A percentile compares a stretch with the other conserved stretches of the same genome.
phyloP scores from a whole-genome alignment of 2,329 filamentous ascomycete species.

The Aspergillus terreus region DNA sequence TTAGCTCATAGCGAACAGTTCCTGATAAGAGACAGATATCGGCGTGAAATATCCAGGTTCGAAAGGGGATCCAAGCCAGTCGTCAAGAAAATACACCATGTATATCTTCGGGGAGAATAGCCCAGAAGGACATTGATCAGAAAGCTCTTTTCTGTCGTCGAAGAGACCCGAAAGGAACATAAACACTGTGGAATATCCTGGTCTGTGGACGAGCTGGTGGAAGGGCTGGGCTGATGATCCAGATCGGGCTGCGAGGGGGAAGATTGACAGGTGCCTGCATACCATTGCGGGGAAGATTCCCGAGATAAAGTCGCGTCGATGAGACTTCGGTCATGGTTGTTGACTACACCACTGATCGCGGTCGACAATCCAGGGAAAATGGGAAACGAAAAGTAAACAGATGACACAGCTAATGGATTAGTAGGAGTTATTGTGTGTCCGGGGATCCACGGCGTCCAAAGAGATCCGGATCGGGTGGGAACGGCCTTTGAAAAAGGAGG shows the following conservation, averaged over 20 bases:
- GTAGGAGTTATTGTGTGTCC: too few relatives aligned
- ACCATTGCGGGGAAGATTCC: slow-evolving; percentile 96
- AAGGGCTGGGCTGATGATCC: slow-evolving; percentile 14
- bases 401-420: too few relatives aligned
- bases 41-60: slow-evolving; percentile 5
- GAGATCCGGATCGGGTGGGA: too few relatives aligned
- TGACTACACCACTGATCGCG: neutral
- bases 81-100: too few relatives aligned
- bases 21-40: slow-evolving; percentile 13
- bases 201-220: slow-evolving; percentile 7
- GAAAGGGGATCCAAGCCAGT: neutral
- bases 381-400: too few relatives aligned
- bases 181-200: slow-evolving; percentile 13
- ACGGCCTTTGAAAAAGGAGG: too few relatives aligned
- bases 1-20: slow-evolving; percentile 29
- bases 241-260: slow-evolving; percentile 17
- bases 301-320: slow-evolving; percentile 91
- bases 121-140: too few relatives aligned
- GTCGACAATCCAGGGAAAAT: too few relatives aligned
- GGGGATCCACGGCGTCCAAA: too few relatives aligned
- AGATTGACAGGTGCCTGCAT: slow-evolving; percentile 46
- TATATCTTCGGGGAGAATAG: too few relatives aligned
- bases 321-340: slow-evolving; percentile 76
- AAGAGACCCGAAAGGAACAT: slow-evolving; percentile 3
- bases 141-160: neutral